Percentiles rank a stretch among this genome's conserved stretches.
Conservation (phyloP, 2,329 filamentous ascomycete species). For the Fusarium tupiense region DNA sequence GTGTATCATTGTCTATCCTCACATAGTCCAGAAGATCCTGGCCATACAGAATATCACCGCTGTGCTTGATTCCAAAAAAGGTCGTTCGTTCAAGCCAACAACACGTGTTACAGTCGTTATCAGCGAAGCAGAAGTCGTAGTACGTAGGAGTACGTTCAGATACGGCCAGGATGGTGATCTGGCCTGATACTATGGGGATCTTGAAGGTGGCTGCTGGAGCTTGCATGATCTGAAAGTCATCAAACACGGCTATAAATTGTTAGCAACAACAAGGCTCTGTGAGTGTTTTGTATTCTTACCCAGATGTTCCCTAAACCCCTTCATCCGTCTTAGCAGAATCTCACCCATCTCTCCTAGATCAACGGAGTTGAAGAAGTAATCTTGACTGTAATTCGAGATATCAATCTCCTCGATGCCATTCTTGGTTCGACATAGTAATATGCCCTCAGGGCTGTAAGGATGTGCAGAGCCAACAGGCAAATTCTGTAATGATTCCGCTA, state of each 20-base stretch:
- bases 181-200: background rate
- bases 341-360: slow-evolving; percentile 5
- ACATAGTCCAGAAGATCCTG: slow-evolving; percentile 11
- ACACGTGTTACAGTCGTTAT: background rate
- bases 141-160: slow-evolving; percentile 1
- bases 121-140: slow-evolving; percentile 15
- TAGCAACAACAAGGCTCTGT: accelerated
- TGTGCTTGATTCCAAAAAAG: slow-evolving; percentile 3
- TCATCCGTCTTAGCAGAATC: background rate
- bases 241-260: background rate
- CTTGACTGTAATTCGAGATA: slow-evolving; percentile 1
- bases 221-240: slow-evolving; percentile 14
- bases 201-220: slow-evolving; percentile 8
- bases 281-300: background rate
- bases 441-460: slow-evolving; percentile 12
- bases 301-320: background rate
- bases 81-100: background rate
- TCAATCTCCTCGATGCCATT: slow-evolving; percentile 8
- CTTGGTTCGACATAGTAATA: slow-evolving; percentile 8
- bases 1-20: background rate
- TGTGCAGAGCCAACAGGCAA: slow-evolving; percentile 13
- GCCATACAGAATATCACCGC: background rate
- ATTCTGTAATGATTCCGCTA: background rate
- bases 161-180: background rate
- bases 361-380: slow-evolving; percentile 8